Conservation (phyloP, 148 eudicot genomes). For the Chenopodium quinoa region DNA sequence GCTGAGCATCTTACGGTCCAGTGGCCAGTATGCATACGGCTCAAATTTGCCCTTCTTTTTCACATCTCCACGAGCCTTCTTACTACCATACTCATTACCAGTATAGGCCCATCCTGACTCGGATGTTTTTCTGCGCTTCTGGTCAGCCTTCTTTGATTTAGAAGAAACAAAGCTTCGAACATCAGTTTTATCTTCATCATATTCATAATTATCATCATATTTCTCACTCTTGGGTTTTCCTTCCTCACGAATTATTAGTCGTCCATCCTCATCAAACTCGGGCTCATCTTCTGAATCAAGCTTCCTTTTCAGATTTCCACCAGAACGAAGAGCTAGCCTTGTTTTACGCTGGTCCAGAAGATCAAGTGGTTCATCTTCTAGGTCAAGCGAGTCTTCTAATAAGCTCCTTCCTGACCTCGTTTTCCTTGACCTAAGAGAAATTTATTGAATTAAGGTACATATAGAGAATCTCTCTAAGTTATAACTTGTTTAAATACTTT, state of each 20-base stretch:
- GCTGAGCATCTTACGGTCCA: conserved; percentile 92
- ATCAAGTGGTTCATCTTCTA: conserved; percentile 85
- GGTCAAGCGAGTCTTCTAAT: conserved; percentile 65
- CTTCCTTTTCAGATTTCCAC: conserved; percentile 44
- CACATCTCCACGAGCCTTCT: conserved; percentile 86
- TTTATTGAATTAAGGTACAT: neutral
- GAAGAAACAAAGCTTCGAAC: conserved; percentile 41
- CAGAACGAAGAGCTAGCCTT: conserved; percentile 76
- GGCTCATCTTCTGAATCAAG: conserved; percentile 62
- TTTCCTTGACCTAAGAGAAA: conserved; percentile 51
- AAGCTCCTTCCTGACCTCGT: conserved; percentile 54
- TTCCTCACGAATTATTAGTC: conserved; percentile 61
- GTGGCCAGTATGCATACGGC: conserved; percentile 98
- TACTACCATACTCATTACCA: conserved; percentile 79
- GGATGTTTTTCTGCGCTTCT: conserved; percentile 61
- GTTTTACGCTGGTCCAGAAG: conserved; percentile 77
- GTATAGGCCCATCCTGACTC: conserved; percentile 86
- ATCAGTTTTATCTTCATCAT: conserved; percentile 47
- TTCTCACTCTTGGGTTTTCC: conserved; percentile 42
- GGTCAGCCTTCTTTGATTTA: conserved; percentile 36
- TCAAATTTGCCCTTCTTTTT: conserved; percentile 87
- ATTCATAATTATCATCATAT: conserved; percentile 36
- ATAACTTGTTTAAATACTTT: too few relatives aligned
- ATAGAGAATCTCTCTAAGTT: too few relatives aligned
- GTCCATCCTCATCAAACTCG: conserved; percentile 69